phyloP scores from a whole-genome alignment of 2,329 filamentous ascomycete genomes.

The Epicoccum nigrum region DNA sequence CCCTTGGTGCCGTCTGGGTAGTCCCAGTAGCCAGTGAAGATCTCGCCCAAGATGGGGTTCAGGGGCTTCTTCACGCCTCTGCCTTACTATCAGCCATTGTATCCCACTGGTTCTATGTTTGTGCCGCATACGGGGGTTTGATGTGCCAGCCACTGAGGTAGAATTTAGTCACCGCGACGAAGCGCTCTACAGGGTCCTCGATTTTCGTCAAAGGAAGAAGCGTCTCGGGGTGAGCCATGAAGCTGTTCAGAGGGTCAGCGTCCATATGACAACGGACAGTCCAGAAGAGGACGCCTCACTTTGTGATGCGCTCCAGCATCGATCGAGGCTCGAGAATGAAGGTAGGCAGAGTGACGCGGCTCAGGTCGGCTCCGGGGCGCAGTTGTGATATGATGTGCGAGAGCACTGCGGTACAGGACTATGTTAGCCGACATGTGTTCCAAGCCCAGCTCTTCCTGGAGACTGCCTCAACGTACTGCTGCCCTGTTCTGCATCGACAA shows the following conservation, averaged over 20 bases:
- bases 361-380: slow-evolving; percentile 91
- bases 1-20: slow-evolving; percentile 81
- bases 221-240: slow-evolving; percentile 99
- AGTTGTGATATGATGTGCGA: slow-evolving; percentile 97
- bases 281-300: slow-evolving; percentile 63
- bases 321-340: slow-evolving; percentile 98
- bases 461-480: slow-evolving; percentile 69
- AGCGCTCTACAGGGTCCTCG: slow-evolving; percentile 86
- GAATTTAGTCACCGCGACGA: slow-evolving; percentile 95
- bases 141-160: slow-evolving; percentile 99
- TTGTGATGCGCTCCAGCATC: slow-evolving; percentile 98
- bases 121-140: slow-evolving; percentile 79
- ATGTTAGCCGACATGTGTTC: slow-evolving; percentile 23
- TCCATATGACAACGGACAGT: neutral
- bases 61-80: slow-evolving; percentile 98
- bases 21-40: slow-evolving; percentile 95
- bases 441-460: neutral
- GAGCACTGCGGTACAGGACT: slow-evolving; percentile 67
- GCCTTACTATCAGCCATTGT: slow-evolving; percentile 35
- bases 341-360: slow-evolving; percentile 90
- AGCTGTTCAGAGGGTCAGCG: slow-evolving; percentile 62
- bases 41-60: slow-evolving; percentile 94
- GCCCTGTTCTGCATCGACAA: slow-evolving; percentile 90
- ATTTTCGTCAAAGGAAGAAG: slow-evolving; percentile 85
- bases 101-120: slow-evolving; percentile 5